Conservation (phyloP, 2,329 filamentous ascomycete genomes). For the Falciphora oryzae region DNA sequence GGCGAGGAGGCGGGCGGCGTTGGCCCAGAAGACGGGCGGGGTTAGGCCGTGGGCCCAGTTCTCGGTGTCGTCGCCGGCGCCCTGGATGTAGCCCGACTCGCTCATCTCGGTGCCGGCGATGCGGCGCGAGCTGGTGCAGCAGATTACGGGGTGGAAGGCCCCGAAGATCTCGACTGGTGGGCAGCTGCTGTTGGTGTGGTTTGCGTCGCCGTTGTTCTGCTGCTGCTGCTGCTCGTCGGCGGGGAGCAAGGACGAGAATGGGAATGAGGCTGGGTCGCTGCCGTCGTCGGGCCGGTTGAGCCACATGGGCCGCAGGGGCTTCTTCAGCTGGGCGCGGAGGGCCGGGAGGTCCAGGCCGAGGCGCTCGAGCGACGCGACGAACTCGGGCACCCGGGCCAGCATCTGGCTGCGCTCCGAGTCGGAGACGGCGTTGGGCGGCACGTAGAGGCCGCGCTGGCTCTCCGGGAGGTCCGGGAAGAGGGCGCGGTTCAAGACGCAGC, state of each 20-base stretch:
- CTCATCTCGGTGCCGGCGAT: slow-evolving; percentile 61
- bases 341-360: slow-evolving; percentile 54
- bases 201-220: not conserved
- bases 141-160: slow-evolving; percentile 66
- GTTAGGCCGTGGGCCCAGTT: slow-evolving; percentile 84
- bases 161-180: slow-evolving; percentile 35
- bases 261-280: slow-evolving; percentile 29
- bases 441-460: slow-evolving; percentile 50
- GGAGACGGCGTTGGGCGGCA: slow-evolving; percentile 67
- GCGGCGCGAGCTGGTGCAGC: slow-evolving; percentile 77
- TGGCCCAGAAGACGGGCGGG: slow-evolving; percentile 71
- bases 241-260: not conserved
- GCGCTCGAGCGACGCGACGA: slow-evolving; percentile 39
- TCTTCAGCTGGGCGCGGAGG: slow-evolving; percentile 52
- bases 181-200: slow-evolving; percentile 11
- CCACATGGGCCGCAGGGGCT: slow-evolving; percentile 75
- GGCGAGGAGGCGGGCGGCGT: slow-evolving; percentile 54
- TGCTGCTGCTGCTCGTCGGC: not conserved
- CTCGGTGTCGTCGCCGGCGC: slow-evolving; percentile 91
- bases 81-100: slow-evolving; percentile 75
- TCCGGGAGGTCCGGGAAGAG: slow-evolving; percentile 56
- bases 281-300: slow-evolving; percentile 50
- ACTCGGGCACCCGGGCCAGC: slow-evolving; percentile 51
- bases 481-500: slow-evolving; percentile 72
- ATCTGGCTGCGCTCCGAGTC: slow-evolving; percentile 78